phyloP scores from a whole-genome alignment of 2,329 filamentous ascomycete species.

The Hymenoscyphus albidus region DNA sequence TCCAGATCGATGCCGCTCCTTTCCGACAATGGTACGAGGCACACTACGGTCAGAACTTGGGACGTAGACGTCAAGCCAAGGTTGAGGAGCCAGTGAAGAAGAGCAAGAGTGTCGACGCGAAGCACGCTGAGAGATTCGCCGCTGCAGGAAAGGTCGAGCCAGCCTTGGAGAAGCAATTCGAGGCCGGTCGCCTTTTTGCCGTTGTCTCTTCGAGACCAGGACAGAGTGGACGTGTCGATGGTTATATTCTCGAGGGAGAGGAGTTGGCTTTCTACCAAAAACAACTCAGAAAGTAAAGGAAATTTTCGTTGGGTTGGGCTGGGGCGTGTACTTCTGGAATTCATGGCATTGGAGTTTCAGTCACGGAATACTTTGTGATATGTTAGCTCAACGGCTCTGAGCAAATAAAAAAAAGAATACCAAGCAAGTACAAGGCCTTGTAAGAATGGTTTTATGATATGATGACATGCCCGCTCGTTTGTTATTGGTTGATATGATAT shows the following conservation, averaged over 20 bases:
- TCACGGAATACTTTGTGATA: conserved; percentile 24
- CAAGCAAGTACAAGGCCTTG: conserved; percentile 10
- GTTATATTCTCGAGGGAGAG: conserved; percentile 98
- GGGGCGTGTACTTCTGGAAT: conserved; percentile 33
- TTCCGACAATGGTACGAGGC: conserved; percentile 99
- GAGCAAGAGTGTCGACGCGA: conserved; percentile 92
- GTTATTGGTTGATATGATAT: neutral
- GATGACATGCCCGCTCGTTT: neutral
- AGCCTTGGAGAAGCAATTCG: conserved; percentile 96
- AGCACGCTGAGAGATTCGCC: conserved; percentile 85
- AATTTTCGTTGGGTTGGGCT: conserved; percentile 27
- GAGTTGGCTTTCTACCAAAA: conserved; percentile 99
- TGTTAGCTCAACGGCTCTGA: conserved; percentile 26
- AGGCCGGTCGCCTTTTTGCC: conserved; percentile 96
- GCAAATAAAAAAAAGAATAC: conserved; percentile 31
- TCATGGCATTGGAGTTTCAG: conserved; percentile 34
- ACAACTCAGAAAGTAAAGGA: conserved; percentile 92
- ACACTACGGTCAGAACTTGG: conserved; percentile 90
- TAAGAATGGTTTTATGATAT: conserved; percentile 4
- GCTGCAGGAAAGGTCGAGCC: conserved; percentile 86
- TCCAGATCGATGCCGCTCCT: conserved; percentile 97
- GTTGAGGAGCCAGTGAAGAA: conserved; percentile 64
- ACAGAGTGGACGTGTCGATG: conserved; percentile 94
- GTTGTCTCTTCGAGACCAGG: conserved; percentile 90
- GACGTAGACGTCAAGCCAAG: conserved; percentile 89